Evolutionary conservation across 768 basidiomycete species (phyloP).

Genomic region (Auriscalpium microsporum): DNA sequence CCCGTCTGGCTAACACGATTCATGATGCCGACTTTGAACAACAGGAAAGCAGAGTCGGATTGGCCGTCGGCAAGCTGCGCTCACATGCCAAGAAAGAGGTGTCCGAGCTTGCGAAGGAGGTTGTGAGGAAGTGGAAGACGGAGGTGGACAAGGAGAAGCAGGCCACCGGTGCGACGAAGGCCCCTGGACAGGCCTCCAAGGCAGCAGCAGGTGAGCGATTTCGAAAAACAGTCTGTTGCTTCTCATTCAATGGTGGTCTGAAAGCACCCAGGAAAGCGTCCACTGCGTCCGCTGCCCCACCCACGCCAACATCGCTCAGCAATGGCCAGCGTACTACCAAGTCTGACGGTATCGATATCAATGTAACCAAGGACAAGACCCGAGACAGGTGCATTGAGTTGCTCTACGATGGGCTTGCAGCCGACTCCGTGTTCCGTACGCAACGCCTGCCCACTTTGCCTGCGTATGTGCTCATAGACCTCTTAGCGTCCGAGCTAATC

Average conservation of each 20-base stretch:
- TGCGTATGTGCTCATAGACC: not conserved
- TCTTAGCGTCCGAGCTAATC: conserved; percentile 61
- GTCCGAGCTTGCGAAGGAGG: conserved; percentile 76
- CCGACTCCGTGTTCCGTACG: conserved; percentile 83
- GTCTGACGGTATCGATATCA: conserved; percentile 55
- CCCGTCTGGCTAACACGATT: conserved; percentile 18
- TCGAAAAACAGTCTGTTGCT: too few relatives aligned
- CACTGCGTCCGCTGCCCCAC: conserved; percentile 9
- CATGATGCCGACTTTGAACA: not conserved
- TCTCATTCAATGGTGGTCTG: not conserved
- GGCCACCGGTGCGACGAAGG: conserved; percentile 31
- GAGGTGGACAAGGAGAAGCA: conserved; percentile 62
- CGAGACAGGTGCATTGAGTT: conserved; percentile 85
- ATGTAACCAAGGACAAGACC: conserved; percentile 57
- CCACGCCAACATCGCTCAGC: conserved; percentile 17
- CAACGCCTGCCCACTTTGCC: conserved; percentile 17
- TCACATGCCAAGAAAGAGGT: conserved; percentile 65
- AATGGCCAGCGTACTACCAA: conserved; percentile 47
- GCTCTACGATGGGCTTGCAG: conserved; percentile 85
- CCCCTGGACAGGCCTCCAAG: conserved; percentile 5
- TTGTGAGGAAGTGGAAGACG: conserved; percentile 88
- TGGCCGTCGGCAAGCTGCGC: conserved; percentile 88
- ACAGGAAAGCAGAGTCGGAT: conserved; percentile 86
- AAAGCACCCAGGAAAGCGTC: conserved; percentile 20
- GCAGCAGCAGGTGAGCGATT: conserved; percentile 31